phyloP scores from a whole-genome alignment of 2,329 filamentous ascomycete genomes.

The Coniochaeta sp. region DNA sequence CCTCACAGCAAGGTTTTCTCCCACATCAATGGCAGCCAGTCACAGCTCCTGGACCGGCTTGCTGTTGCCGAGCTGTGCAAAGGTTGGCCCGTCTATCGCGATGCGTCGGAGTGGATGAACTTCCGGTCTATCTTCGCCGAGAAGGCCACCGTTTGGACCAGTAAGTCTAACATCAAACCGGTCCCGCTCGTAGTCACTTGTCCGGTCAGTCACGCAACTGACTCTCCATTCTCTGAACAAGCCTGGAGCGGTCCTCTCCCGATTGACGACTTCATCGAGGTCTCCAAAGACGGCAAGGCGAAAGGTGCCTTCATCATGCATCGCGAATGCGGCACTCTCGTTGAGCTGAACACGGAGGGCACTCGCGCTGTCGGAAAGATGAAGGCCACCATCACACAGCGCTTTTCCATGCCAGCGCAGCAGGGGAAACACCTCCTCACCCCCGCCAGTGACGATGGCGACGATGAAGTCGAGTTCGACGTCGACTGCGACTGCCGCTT shows the following conservation, averaged over 20 bases:
- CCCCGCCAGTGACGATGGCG: background rate
- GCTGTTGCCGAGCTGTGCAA: slow-evolving; percentile 43
- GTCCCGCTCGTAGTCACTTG: background rate
- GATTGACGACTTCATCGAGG: slow-evolving; percentile 38
- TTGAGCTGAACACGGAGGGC: slow-evolving; percentile 30
- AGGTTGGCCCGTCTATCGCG: slow-evolving; percentile 45
- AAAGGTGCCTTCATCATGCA: slow-evolving; percentile 50
- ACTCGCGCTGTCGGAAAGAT: slow-evolving; percentile 41
- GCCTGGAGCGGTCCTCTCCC: slow-evolving; percentile 36
- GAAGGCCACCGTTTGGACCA: slow-evolving; percentile 41
- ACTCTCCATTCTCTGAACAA: slow-evolving; percentile 11
- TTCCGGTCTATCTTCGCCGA: slow-evolving; percentile 39
- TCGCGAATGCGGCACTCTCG: slow-evolving; percentile 40
- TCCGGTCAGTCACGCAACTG: background rate
- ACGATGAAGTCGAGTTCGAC: slow-evolving; percentile 30
- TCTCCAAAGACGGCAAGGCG: slow-evolving; percentile 41
- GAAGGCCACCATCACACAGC: slow-evolving; percentile 47
- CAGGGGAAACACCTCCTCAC: background rate
- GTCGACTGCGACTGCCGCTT: slow-evolving; percentile 44
- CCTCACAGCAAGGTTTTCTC: slow-evolving; percentile 25
- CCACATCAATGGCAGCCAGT: slow-evolving; percentile 34
- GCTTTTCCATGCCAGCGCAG: slow-evolving; percentile 23
- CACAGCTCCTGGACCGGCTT: slow-evolving; percentile 34
- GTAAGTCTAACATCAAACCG: slow-evolving; percentile 20
- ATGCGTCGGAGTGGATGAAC: slow-evolving; percentile 45